Base-by-base conservation (phyloP, 2,329 filamentous ascomycete species). In the Cucurbitaria berberidis region DNA sequence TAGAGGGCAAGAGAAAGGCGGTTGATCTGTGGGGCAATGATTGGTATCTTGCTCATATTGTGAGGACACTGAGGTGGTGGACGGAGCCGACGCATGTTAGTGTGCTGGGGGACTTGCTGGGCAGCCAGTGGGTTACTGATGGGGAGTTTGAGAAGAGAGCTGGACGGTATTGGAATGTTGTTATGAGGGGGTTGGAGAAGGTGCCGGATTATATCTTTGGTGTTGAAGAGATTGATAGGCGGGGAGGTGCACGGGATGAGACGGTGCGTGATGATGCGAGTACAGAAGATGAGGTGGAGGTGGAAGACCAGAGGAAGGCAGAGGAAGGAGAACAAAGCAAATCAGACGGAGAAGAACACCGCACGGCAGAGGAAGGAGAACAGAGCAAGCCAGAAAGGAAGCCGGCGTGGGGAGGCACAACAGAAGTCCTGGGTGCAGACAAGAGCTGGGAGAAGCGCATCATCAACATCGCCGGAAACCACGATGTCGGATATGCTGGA, bases 401-500 rank as follows among this genome's bases (percentile, higher is more conserved):
- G 49, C 61, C 48, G 42, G 55, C 52, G 13, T 67, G 66, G 68
- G 57, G 63, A 38, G 65, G 59, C 4, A 71, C 59, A 11, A 59
- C 66, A 15, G 76, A 82, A 55, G 57, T 71, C 1, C 66, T 82
- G 21, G 76, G 77, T 1, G 59, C 59, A 41, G 80, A 84, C 52
- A 75, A 79, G 5, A 74, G 76, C 2, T 98, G 95, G 95, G 76
- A 81, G n/a, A 82, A 80, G 35, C 84, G 89, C 49, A 82, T 97
- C 59, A 91, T 99, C 72, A 96, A 96, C 63, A 86, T 98, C 22
- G 92, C 87, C 0, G 95, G 95, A 1, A 99, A 99, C 69, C 95
- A 99, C 72, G 95, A 99, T 74, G 88, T 99, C 68, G 95, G 95
- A 29, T 99, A 99, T 72, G 91, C 93, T 0, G 95, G 95, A 3